Conservation (phyloP, 2,329 filamentous ascomycete genomes). For the Penicillium hordei region DNA sequence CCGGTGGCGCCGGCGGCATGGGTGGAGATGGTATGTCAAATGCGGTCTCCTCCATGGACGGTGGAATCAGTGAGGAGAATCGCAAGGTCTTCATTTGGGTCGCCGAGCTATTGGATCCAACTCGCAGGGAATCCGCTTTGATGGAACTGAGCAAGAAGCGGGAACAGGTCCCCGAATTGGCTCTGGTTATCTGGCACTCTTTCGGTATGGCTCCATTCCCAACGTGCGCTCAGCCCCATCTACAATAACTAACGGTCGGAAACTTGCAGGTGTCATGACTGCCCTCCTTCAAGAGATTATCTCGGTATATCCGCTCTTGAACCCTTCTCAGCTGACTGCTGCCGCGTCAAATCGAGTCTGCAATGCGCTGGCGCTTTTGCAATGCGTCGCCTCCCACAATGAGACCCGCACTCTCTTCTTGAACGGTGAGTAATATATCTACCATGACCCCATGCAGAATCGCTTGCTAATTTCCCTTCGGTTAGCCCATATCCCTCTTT, state of each 20-base stretch:
- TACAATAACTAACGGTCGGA: constrained; percentile 26
- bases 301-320: constrained; percentile 94
- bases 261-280: constrained; percentile 83
- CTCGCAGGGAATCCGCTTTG: constrained; percentile 82
- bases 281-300: constrained; percentile 97
- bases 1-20: constrained; percentile 49
- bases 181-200: constrained; percentile 95
- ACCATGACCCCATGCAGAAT: not conserved
- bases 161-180: constrained; percentile 94
- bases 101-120: constrained; percentile 83
- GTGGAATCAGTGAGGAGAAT: constrained; percentile 81
- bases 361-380: constrained; percentile 90
- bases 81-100: constrained; percentile 90
- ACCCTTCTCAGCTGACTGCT: constrained; percentile 93
- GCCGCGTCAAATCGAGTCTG: constrained; percentile 97
- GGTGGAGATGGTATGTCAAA: constrained; percentile 41
- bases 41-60: constrained; percentile 54
- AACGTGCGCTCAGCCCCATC: constrained; percentile 16
- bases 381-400: constrained; percentile 96
- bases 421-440: constrained; percentile 62
- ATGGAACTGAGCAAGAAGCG: constrained; percentile 98
- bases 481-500: constrained; percentile 91
- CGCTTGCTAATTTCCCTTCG: constrained; percentile 8
- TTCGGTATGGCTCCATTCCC: constrained; percentile 66
- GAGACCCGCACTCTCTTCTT: constrained; percentile 92